These are phyloP conservation scores for Protea cynaroides DNA, from an alignment of 164 flowering plant species.

Conservation along the genomic window DNA sequence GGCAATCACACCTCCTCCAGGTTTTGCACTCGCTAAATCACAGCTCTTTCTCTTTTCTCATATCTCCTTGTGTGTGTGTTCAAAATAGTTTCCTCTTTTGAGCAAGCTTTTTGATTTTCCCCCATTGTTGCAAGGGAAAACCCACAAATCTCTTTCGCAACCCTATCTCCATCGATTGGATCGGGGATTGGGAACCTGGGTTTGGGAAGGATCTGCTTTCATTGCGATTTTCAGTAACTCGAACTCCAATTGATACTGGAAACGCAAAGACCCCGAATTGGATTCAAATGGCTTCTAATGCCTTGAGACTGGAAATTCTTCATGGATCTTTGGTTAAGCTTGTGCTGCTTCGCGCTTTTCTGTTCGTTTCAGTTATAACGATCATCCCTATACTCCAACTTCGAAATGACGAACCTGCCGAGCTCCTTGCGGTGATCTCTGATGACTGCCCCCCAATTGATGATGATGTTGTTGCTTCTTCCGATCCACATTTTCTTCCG, in stretches of 20 bases:
- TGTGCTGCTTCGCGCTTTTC: constrained; percentile 39
- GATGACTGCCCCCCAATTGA: constrained; percentile 24
- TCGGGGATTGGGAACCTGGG: constrained; percentile 2
- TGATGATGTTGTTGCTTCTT: neutral
- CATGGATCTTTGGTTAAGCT: constrained; percentile 48
- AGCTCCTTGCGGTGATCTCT: constrained; percentile 15
- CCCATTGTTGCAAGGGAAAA: no score
- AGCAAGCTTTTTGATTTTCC: no score
- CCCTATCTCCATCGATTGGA: constrained; percentile 6
- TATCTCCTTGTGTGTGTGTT: constrained; percentile 10
- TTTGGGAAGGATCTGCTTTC: constrained; percentile 4
- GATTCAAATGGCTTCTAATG: constrained; percentile 35
- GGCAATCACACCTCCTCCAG: constrained; percentile 99
- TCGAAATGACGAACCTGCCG: constrained; percentile 14
- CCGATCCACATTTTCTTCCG: constrained; percentile 8
- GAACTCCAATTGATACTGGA: no score
- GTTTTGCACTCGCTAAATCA: constrained; percentile 88
- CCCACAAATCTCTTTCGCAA: neutral
- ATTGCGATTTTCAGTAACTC: neutral
- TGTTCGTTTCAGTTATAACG: constrained; percentile 38
- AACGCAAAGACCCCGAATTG: neutral
- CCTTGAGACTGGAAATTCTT: constrained; percentile 40
- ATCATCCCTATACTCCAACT: constrained; percentile 41
- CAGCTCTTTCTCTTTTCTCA: neutral
- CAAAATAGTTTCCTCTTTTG: no score